Evolutionary conservation across 2,329 filamentous ascomycete genomes (phyloP).

Genomic region (Rhinocladiella similis): DNA sequence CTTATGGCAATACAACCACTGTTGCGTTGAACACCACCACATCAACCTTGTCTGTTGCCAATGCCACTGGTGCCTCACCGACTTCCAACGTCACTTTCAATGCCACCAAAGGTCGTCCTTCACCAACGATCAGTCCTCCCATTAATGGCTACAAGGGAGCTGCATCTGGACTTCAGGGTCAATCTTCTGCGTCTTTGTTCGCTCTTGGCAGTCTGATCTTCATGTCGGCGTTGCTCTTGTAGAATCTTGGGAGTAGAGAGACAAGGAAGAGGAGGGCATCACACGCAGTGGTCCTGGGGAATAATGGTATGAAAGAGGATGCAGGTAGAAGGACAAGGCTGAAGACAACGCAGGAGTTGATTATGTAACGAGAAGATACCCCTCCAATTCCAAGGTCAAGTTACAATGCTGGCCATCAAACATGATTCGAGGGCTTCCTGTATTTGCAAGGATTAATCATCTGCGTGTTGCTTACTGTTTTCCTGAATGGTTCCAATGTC

Average conservation of each 20-base stretch:
- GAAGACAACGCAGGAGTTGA: too few relatives aligned
- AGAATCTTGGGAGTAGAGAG: not conserved
- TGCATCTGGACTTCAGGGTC: conserved; percentile 12
- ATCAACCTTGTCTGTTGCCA: conserved; percentile 19
- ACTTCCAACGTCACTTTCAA: conserved; percentile 7
- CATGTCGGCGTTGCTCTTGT: conserved; percentile 17
- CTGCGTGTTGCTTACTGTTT: conserved; percentile 15
- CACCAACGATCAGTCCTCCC: conserved; percentile 15
- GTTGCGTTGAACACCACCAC: conserved; percentile 24
- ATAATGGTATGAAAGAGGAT: not conserved
- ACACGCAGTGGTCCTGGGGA: not conserved
- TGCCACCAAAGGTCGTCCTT: conserved; percentile 8
- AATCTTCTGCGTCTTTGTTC: conserved; percentile 16
- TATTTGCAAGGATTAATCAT: conserved; percentile 21
- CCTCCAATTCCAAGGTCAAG: too few relatives aligned
- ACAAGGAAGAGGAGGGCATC: too few relatives aligned
- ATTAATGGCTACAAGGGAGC: conserved; percentile 20
- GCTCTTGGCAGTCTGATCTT: conserved; percentile 17
- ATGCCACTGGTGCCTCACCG: conserved; percentile 13
- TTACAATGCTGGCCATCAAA: too few relatives aligned
- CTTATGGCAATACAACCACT: conserved; percentile 19
- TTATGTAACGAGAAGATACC: too few relatives aligned
- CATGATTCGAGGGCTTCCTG: conserved; percentile 5
- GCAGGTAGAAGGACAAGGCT: not conserved
- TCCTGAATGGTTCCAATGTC: not conserved